Evolutionary conservation across 2,329 filamentous ascomycete species (phyloP).

Genomic region (Chrysoporthe deuterocubensis): DNA sequence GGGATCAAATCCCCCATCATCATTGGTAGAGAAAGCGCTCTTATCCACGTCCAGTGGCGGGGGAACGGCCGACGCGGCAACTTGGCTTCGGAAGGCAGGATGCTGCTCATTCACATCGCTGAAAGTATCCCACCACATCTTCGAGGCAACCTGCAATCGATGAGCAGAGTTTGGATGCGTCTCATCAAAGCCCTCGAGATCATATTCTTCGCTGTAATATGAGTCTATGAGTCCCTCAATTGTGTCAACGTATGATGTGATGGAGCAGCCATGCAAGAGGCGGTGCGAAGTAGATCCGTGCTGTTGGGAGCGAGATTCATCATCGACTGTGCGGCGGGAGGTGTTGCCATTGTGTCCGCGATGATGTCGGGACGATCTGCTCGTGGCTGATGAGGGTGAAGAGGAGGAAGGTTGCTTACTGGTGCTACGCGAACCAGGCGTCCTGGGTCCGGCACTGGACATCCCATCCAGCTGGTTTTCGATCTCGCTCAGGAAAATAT

Average conservation of each 20-base stretch:
- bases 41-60: slow-evolving; percentile 3
- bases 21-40: neutral
- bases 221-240: slow-evolving; percentile 13
- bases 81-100: slow-evolving; percentile 20
- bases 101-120: slow-evolving; percentile 20
- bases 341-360: slow-evolving; percentile 4
- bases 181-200: slow-evolving; percentile 18
- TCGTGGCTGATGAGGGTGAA: neutral
- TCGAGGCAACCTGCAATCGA: slow-evolving; percentile 17
- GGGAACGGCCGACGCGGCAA: slow-evolving; percentile 20
- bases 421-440: neutral
- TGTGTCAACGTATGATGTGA: slow-evolving; percentile 1
- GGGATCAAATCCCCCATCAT: neutral
- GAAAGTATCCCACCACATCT: slow-evolving; percentile 25
- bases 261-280: neutral
- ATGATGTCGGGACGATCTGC: neutral
- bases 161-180: slow-evolving; percentile 4
- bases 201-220: neutral
- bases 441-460: slow-evolving; percentile 13
- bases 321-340: slow-evolving; percentile 7
- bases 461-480: slow-evolving; percentile 21
- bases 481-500: slow-evolving; percentile 6
- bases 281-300: neutral
- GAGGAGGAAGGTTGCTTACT: slow-evolving; percentile 16
- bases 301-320: slow-evolving; percentile 1